These are phyloP conservation scores for Pelargonium fulgidum DNA, from an alignment of 441 rosid species.

Conservation along the genomic window DNA sequence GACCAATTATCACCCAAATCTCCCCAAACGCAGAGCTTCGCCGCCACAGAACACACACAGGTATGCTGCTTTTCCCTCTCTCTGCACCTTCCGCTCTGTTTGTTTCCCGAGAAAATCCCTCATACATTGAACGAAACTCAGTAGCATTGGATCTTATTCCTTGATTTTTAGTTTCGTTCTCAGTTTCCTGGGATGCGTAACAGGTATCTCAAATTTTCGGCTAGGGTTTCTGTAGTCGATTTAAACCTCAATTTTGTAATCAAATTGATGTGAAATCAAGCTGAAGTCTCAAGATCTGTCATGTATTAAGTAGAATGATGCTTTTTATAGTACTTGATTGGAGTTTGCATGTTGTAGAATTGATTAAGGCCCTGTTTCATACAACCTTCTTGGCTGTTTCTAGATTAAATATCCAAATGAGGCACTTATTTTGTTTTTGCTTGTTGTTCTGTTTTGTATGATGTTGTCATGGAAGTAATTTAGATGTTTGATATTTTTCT, in stretches of 20 bases:
- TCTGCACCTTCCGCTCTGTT: background rate
- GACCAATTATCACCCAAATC: constrained; percentile 6
- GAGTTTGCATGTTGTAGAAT: background rate
- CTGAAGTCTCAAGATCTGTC: background rate
- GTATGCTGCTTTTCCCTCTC: background rate
- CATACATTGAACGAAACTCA: background rate
- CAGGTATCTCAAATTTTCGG: background rate
- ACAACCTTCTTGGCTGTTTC: no score
- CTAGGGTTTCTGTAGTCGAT: constrained; percentile 2
- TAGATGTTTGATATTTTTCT: no score
- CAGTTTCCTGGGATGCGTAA: background rate
- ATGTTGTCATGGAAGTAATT: no score
- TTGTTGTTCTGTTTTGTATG: background rate
- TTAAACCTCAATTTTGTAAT: background rate
- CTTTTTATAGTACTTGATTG: background rate
- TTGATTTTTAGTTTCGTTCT: background rate
- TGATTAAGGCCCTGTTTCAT: no score
- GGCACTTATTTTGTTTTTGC: background rate
- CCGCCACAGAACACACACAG: constrained; percentile 5
- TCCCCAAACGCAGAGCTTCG: constrained; percentile 10
- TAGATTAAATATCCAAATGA: no score
- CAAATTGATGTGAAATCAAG: background rate
- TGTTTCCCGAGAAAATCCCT: constrained; percentile 9
- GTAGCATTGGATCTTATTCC: background rate
- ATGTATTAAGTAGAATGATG: background rate